Evolutionary conservation across 169 alveolate genomes (phyloP).

Genomic region (Plasmodium vinckei): DNA sequence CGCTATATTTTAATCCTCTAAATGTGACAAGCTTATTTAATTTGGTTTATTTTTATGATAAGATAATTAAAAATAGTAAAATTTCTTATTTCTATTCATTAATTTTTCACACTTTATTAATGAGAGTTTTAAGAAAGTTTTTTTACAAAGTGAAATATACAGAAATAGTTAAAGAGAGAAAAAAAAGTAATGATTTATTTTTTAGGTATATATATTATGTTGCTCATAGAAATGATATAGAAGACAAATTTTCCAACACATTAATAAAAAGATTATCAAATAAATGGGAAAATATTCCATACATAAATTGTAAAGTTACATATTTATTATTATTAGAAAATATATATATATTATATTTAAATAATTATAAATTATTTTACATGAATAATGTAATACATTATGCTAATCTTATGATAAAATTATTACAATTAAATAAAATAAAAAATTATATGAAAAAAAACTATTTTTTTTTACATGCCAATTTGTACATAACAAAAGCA

Average conservation of each 20-base stretch:
- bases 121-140: neutral
- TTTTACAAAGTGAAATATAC: conserved; percentile 10
- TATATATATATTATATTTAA: conserved; percentile 27
- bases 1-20: conserved; percentile 29
- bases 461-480: conserved; percentile 24
- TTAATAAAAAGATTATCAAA: conserved; percentile 6
- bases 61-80: neutral
- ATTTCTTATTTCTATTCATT: conserved; percentile 15
- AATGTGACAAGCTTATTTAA: conserved; percentile 39
- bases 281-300: conserved; percentile 37
- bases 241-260: neutral
- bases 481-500: conserved; percentile 26
- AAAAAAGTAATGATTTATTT: neutral
- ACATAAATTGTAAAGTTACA: neutral
- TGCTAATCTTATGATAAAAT: conserved; percentile 11
- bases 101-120: conserved; percentile 30
- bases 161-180: neutral
- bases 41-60: conserved; percentile 40
- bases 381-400: conserved; percentile 26
- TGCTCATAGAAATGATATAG: neutral
- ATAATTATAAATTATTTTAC: conserved; percentile 9
- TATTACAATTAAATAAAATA: conserved; percentile 15
- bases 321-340: conserved; percentile 31
- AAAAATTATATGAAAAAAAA: conserved; percentile 24
- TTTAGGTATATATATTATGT: neutral